Conservation (phyloP, 2,329 filamentous ascomycete species). For the Colletotrichum shisoi region DNA sequence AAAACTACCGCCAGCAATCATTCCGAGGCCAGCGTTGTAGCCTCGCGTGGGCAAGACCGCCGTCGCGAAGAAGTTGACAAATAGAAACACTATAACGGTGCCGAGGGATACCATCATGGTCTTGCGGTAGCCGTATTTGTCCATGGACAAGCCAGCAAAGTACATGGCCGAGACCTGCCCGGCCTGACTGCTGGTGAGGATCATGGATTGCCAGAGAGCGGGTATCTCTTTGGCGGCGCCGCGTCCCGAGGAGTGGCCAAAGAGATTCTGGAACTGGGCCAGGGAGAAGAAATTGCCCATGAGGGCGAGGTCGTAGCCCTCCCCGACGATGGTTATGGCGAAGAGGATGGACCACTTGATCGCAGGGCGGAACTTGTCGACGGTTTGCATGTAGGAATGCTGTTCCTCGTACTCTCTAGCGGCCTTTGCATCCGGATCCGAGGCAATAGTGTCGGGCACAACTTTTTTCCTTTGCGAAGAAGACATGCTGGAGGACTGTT, state of each 20-base stretch:
- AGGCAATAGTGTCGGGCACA: conserved; percentile 11
- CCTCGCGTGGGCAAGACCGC: conserved; percentile 50
- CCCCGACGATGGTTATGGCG: conserved; percentile 39
- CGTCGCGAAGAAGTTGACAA: conserved; percentile 32
- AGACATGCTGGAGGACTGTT: background rate
- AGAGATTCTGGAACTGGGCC: conserved; percentile 44
- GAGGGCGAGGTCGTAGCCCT: conserved; percentile 48
- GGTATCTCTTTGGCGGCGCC: conserved; percentile 49
- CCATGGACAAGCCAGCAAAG: conserved; percentile 18
- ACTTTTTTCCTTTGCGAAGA: background rate
- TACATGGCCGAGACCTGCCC: conserved; percentile 30
- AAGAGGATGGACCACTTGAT: conserved; percentile 39
- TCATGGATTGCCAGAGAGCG: conserved; percentile 53
- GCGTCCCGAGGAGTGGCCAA: conserved; percentile 40
- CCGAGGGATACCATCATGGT: conserved; percentile 25
- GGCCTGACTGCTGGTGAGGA: conserved; percentile 14
- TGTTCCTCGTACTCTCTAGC: conserved; percentile 27
- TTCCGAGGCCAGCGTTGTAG: conserved; percentile 44
- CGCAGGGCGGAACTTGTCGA: conserved; percentile 20
- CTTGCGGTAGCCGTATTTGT: conserved; percentile 30
- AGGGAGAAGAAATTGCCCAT: conserved; percentile 49
- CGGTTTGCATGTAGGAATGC: conserved; percentile 5
- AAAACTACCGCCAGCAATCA: conserved; percentile 48
- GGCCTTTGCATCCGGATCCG: conserved; percentile 7
- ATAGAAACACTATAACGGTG: conserved; percentile 21